phyloP scores from a whole-genome alignment of 1,139 yeast genomes.

The Zygosaccharomyces sapae region DNA sequence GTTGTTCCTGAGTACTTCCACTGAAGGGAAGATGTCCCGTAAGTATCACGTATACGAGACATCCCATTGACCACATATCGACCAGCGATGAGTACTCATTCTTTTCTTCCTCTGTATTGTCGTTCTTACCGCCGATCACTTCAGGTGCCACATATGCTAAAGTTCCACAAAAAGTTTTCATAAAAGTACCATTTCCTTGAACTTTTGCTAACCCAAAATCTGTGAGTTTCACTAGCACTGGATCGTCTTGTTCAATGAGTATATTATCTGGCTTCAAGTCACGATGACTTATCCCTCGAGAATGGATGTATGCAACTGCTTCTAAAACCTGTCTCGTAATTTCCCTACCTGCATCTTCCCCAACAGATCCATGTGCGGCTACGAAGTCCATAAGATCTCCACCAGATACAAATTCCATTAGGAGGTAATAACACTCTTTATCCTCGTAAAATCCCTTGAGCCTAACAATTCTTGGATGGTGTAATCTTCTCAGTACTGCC shows the following conservation, averaged over 20 bases:
- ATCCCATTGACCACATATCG: conserved; percentile 95
- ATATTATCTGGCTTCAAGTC: conserved; percentile 93
- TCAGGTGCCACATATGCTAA: conserved; percentile 93
- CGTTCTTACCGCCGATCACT: conserved; percentile 67
- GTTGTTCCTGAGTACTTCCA: conserved; percentile 82
- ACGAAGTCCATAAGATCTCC: conserved; percentile 98
- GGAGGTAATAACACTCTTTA: conserved; percentile 69
- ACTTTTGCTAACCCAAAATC: conserved; percentile 90
- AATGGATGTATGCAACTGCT: conserved; percentile 84
- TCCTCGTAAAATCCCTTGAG: conserved; percentile 85
- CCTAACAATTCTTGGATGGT: conserved; percentile 81
- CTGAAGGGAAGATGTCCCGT: conserved; percentile 93
- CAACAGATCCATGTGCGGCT: conserved; percentile 84
- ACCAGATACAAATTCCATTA: conserved; percentile 93
- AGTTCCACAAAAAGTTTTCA: conserved; percentile 89
- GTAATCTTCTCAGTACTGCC: conserved; percentile 66
- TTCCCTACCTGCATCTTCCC: conserved; percentile 85
- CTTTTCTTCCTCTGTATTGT: conserved; percentile 28
- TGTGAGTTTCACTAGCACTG: conserved; percentile 82
- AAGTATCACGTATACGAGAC: conserved; percentile 80
- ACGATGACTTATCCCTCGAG: conserved; percentile 84
- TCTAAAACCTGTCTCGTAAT: conserved; percentile 77
- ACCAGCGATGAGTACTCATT: conserved; percentile 76
- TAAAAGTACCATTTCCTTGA: conserved; percentile 67
- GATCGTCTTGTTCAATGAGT: conserved; percentile 83